Conservation (phyloP, 2,329 filamentous ascomycete genomes). For the Stagonosporopsis cucurbitacearum region DNA sequence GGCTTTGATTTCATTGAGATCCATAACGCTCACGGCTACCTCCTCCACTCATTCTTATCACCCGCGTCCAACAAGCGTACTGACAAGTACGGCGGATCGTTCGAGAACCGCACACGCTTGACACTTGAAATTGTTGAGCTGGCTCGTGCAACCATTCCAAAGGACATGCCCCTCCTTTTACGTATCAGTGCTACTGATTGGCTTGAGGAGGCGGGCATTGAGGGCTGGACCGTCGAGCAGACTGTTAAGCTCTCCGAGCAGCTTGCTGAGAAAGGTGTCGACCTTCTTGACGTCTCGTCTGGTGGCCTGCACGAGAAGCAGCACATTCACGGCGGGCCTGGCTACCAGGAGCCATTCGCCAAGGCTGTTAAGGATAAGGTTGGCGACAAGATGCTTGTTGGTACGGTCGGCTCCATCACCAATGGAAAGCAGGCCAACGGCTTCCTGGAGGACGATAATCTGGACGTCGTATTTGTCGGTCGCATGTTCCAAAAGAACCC, state of each 20-base stretch:
- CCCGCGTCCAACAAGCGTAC: conserved; percentile 73
- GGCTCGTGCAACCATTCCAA: conserved; percentile 67
- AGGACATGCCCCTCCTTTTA: conserved; percentile 73
- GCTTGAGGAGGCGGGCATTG: conserved; percentile 66
- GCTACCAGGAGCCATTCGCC: conserved; percentile 77
- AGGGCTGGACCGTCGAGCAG: conserved; percentile 72
- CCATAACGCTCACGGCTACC: conserved; percentile 80
- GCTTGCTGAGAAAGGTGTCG: conserved; percentile 75
- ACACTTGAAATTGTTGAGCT: conserved; percentile 71
- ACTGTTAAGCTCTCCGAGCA: conserved; percentile 68
- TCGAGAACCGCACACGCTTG: conserved; percentile 74
- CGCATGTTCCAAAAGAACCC: conserved; percentile 84
- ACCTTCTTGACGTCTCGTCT: conserved; percentile 82
- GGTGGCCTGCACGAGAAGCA: conserved; percentile 72
- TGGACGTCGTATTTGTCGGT: conserved; percentile 76
- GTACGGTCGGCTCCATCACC: conserved; percentile 76
- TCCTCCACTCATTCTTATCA: conserved; percentile 73
- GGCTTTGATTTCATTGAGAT: conserved; percentile 83
- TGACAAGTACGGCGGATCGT: conserved; percentile 71
- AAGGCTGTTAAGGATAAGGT: conserved; percentile 74
- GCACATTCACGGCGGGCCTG: conserved; percentile 66
- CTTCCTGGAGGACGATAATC: conserved; percentile 40
- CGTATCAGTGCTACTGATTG: conserved; percentile 79
- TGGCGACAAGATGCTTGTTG: conserved; percentile 73
- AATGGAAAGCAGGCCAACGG: conserved; percentile 68